These are phyloP conservation scores for Dothideomycetes sp. DNA, from an alignment of 2,329 filamentous ascomycete genomes.

Conservation along the genomic window DNA sequence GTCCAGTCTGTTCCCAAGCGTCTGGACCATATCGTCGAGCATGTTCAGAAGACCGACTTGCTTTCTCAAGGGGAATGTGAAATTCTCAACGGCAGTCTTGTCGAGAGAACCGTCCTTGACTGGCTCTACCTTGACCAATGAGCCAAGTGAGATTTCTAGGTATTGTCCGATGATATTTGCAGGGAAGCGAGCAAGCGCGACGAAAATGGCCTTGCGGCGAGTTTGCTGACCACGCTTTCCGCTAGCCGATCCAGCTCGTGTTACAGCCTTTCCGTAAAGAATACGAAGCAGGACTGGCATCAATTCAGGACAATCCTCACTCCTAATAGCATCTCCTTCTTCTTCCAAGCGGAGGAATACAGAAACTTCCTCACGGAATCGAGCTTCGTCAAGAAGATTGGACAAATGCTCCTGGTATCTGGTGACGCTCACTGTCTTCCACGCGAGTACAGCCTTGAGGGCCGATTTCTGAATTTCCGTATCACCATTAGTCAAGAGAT, in stretches of 20 bases:
- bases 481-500: conserved; percentile 78
- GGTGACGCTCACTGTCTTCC: conserved; percentile 70
- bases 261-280: conserved; percentile 81
- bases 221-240: conserved; percentile 74
- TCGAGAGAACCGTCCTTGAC: neutral
- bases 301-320: conserved; percentile 60
- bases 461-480: conserved; percentile 78
- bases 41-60: conserved; percentile 90
- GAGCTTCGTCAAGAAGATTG: conserved; percentile 79
- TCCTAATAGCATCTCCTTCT: conserved; percentile 53
- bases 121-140: conserved; percentile 21
- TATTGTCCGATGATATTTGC: conserved; percentile 70
- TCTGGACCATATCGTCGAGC: conserved; percentile 76
- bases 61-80: conserved; percentile 43
- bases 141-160: conserved; percentile 69
- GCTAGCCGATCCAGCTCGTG: conserved; percentile 65
- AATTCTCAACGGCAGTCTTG: conserved; percentile 5
- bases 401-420: conserved; percentile 78
- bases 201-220: conserved; percentile 63
- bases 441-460: conserved; percentile 75
- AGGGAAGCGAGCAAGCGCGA: conserved; percentile 68
- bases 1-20: conserved; percentile 64
- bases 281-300: conserved; percentile 82
- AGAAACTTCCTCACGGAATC: conserved; percentile 89
- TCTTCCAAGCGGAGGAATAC: conserved; percentile 66